These are phyloP conservation scores for Eucalyptus curtisii DNA, from an alignment of 345 rosid genomes.

Conservation along the genomic window DNA sequence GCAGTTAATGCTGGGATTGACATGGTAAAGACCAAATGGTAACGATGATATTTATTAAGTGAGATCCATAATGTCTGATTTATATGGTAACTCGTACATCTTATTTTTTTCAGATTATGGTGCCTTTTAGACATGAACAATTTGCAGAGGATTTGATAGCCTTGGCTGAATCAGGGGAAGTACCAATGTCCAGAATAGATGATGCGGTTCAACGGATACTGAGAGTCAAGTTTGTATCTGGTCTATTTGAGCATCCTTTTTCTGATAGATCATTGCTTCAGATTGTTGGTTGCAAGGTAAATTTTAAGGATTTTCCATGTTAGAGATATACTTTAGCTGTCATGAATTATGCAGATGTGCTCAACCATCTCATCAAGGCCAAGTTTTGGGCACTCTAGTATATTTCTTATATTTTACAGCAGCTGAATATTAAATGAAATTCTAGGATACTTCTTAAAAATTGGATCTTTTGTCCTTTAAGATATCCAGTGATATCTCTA, in stretches of 20 bases:
- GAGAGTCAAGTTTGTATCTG: conserved; percentile 76
- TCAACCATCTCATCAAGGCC: neutral
- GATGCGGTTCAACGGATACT: conserved; percentile 84
- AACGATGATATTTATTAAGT: neutral
- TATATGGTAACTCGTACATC: neutral
- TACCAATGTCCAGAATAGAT: conserved; percentile 48
- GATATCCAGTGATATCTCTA: neutral
- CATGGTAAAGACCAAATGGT: conserved; percentile 35
- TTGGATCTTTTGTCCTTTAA: neutral
- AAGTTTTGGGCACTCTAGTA: neutral
- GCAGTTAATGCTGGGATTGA: conserved; percentile 88
- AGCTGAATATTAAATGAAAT: neutral
- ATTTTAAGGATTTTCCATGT: neutral
- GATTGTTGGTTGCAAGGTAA: conserved; percentile 75
- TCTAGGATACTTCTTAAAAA: neutral
- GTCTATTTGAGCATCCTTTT: conserved; percentile 73
- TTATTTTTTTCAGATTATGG: conserved; percentile 51
- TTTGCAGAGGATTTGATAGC: conserved; percentile 35
- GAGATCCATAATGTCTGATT: too few relatives aligned
- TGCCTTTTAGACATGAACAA: conserved; percentile 44
- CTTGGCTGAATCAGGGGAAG: conserved; percentile 66
- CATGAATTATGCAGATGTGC: neutral
- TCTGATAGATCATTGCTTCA: conserved; percentile 55
- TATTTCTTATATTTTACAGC: neutral
- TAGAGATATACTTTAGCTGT: neutral